Evolutionary conservation across 1,284 basidiomycete genomes (phyloP).

Genomic region (Cutaneotrichosporon sp.): DNA sequence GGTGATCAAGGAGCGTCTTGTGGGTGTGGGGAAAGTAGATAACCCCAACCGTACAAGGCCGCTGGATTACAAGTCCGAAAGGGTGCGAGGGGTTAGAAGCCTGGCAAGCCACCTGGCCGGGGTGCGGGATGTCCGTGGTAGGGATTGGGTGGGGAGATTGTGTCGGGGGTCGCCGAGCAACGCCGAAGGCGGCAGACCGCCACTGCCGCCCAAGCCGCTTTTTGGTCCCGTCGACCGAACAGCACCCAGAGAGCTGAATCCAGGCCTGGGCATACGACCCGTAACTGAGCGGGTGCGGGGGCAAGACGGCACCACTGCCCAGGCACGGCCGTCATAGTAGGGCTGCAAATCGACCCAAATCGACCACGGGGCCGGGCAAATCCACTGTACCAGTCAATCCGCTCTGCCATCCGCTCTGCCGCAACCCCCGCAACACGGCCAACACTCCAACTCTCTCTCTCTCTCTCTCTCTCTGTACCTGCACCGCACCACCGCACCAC

Average conservation of each 20-base stretch:
- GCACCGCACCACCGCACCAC: neutral
- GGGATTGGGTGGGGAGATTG: slow-evolving; percentile 5
- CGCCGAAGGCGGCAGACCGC: slow-evolving; percentile 8
- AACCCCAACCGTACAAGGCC: neutral
- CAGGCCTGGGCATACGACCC: neutral
- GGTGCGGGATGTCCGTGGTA: neutral
- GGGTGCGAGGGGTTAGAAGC: neutral
- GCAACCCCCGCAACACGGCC: no score
- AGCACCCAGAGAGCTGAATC: no score
- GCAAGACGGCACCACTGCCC: neutral
- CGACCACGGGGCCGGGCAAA: slow-evolving; percentile 4
- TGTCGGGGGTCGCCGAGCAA: slow-evolving; percentile 3
- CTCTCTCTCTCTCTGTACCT: no score
- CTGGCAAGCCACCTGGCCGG: neutral
- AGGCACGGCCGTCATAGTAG: neutral
- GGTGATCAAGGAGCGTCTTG: neutral
- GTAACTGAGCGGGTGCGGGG: neutral
- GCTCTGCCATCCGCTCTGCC: neutral
- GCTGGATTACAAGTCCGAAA: neutral
- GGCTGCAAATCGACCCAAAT: neutral
- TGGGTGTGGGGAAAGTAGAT: neutral
- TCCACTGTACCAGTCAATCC: slow-evolving; percentile 1
- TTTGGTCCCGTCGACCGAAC: slow-evolving; percentile 4
- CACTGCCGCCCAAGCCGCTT: neutral
- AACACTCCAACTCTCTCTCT: no score